Base-by-base conservation (phyloP, 176 grass and related monocot genomes). In the Avena atlantica region DNA sequence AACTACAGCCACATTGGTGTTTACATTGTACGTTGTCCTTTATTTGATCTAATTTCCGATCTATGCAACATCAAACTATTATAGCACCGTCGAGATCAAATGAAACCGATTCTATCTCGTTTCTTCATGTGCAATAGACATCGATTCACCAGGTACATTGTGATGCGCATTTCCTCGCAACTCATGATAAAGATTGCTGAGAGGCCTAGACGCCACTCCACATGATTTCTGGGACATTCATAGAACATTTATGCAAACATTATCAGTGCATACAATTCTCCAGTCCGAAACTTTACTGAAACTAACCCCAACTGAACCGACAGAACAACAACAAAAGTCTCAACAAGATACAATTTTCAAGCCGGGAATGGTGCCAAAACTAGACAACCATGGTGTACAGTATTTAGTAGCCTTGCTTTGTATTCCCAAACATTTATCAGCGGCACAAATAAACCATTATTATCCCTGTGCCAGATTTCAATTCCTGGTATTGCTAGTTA, bases 1-100 rank as follows among this genome's bases (percentile, higher is more conserved):
- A 81, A 81, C 79, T 67, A 81, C 62, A 81, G 62, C 79, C 79
- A 68, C 62, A 8, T 67, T n/a, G 57, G 0, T 62, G 70, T 11
- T 48, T 2, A 11, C 0, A 25, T 25, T 25, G 25, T 25, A 25
- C 25, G 25, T 25, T 25, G 25, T 25, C 25, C 25, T 25, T 25
- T 25, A 25, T 25, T 25, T 25, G 25, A 25, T 25, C 0, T 25
- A 25, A 25, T 25, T 25, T 25, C 25, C 25, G 25, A 25, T 1
- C 40, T 7, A 42, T 6, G 40, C 40, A 1, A 57, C 53, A 55
- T 4, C 14, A 55, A 16, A 8, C 0, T 1, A 2, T 1, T 0
- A 2, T 1, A 2, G 34, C 0, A 13, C 6, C 3, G 2, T 67
- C 13, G 1, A 40, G 12, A 40, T 15, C 2, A 16, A 67, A 27